Evolutionary conservation across 768 basidiomycete genomes (phyloP).

Genomic region (Basidioascus undulatus): DNA sequence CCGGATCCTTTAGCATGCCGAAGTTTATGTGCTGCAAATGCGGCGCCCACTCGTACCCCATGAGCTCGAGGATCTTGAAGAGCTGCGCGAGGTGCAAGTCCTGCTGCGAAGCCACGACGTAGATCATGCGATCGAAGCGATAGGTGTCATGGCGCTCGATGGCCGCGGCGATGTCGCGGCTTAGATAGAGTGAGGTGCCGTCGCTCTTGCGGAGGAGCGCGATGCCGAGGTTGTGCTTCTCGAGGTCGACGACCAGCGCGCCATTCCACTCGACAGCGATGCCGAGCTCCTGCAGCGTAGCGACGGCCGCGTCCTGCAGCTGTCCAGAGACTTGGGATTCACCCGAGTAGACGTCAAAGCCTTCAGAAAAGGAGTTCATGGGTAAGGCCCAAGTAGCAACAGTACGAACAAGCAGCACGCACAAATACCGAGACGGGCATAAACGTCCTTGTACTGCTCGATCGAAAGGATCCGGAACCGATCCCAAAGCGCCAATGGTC

Average conservation of each 20-base stretch:
- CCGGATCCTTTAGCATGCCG: constrained; percentile 83
- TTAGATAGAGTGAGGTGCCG: constrained; percentile 79
- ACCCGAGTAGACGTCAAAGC: constrained; percentile 23
- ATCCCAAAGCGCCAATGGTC: constrained; percentile 20
- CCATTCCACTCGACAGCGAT: constrained; percentile 13
- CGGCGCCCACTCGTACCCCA: constrained; percentile 71
- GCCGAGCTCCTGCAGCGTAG: constrained; percentile 16
- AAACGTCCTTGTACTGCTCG: constrained; percentile 19
- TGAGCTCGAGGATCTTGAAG: constrained; percentile 75
- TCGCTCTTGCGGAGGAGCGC: constrained; percentile 32
- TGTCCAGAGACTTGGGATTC: constrained; percentile 19
- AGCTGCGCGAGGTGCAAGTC: constrained; percentile 76
- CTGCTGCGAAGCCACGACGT: constrained; percentile 48
- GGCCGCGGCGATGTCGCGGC: constrained; percentile 83
- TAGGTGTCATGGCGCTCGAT: constrained; percentile 79
- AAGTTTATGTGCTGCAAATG: constrained; percentile 70
- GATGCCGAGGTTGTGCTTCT: constrained; percentile 20
- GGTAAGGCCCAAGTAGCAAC: too few species aligned
- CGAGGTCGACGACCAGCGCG: constrained; percentile 19
- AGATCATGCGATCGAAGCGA: constrained; percentile 78
- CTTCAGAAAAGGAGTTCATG: too few species aligned
- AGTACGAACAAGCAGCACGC: too few species aligned
- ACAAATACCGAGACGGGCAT: constrained; percentile 19
- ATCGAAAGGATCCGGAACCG: constrained; percentile 23
- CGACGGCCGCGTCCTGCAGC: constrained; percentile 17